A percentile compares a stretch with the other conserved stretches of the same genome.
Conservation (phyloP, 768 basidiomycete species). For the Neoboletus brunneissimus region DNA sequence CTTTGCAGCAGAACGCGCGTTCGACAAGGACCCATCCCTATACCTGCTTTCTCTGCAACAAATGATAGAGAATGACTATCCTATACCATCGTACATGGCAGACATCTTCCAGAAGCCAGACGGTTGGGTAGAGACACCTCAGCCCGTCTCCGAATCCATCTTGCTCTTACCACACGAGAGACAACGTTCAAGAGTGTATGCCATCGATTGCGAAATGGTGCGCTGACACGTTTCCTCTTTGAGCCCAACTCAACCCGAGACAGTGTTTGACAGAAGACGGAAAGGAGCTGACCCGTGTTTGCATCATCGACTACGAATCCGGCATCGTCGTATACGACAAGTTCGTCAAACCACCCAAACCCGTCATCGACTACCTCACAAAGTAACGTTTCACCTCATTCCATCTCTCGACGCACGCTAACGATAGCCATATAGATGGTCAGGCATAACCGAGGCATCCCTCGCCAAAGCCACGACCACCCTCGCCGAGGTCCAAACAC, state of each 20-base stretch:
- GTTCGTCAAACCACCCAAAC: constrained; percentile 83
- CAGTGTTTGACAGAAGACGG: constrained; percentile 90
- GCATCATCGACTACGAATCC: constrained; percentile 73
- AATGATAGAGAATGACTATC: constrained; percentile 95
- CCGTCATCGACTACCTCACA: constrained; percentile 90
- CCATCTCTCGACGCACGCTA: neutral
- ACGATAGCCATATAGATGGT: constrained; percentile 56
- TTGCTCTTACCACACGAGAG: constrained; percentile 31
- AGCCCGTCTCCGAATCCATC: constrained; percentile 34
- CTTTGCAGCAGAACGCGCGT: constrained; percentile 53
- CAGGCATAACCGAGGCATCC: constrained; percentile 82
- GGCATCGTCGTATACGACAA: constrained; percentile 80
- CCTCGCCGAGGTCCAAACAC: constrained; percentile 71
- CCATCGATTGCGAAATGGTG: constrained; percentile 98
- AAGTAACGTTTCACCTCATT: constrained; percentile 49
- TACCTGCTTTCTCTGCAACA: constrained; percentile 78
- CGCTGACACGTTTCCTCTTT: constrained; percentile 13
- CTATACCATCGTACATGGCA: constrained; percentile 80
- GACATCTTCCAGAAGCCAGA: constrained; percentile 59
- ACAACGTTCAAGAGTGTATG: constrained; percentile 57
- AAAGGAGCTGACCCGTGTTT: constrained; percentile 84
- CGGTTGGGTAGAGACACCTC: constrained; percentile 85
- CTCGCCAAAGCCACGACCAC: constrained; percentile 73
- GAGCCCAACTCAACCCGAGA: neutral
- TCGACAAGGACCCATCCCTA: constrained; percentile 60